A percentile compares a stretch with the other conserved stretches of the same genome.
phyloP scores from a whole-genome alignment of 2,329 filamentous ascomycete genomes.

The Colletotrichum gigasporum region DNA sequence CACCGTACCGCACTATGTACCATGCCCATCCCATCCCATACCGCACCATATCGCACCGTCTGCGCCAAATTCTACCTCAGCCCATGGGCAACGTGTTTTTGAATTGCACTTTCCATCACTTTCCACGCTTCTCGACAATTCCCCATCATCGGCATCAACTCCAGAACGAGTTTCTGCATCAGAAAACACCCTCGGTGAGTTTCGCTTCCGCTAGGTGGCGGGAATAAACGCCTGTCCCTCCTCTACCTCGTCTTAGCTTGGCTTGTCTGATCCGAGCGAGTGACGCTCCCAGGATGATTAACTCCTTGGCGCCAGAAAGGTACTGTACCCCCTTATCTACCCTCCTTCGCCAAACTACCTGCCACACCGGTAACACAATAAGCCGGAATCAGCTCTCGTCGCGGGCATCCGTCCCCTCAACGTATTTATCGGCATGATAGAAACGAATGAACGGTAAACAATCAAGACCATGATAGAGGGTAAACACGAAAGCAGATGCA shows the following conservation, averaged over 20 bases:
- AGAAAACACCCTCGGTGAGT: background rate
- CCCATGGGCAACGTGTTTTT: no score
- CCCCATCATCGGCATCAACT: constrained; percentile 14
- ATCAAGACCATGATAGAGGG: no score
- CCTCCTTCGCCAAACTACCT: constrained; percentile 10
- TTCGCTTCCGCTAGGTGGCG: background rate
- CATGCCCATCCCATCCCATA: no score
- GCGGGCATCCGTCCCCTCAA: no score
- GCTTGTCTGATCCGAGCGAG: constrained; percentile 27
- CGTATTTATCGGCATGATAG: no score
- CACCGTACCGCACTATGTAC: constrained; percentile 10
- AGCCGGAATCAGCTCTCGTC: no score
- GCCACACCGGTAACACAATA: no score
- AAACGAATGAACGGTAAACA: no score
- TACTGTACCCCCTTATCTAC: constrained; percentile 24
- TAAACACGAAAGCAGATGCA: no score
- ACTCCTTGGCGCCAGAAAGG: constrained; percentile 23
- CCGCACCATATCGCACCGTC: no score
- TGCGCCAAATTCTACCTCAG: no score
- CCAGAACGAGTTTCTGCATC: background rate
- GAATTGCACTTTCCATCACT: background rate
- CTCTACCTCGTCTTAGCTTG: constrained; percentile 17
- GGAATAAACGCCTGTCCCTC: background rate
- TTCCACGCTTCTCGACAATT: constrained; percentile 8
- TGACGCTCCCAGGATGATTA: constrained; percentile 27